A percentile compares a stretch with the other conserved stretches of the same genome.
These are phyloP conservation scores for Carallia brachiata DNA, from an alignment of 345 rosid species.

Conservation along the genomic window DNA sequence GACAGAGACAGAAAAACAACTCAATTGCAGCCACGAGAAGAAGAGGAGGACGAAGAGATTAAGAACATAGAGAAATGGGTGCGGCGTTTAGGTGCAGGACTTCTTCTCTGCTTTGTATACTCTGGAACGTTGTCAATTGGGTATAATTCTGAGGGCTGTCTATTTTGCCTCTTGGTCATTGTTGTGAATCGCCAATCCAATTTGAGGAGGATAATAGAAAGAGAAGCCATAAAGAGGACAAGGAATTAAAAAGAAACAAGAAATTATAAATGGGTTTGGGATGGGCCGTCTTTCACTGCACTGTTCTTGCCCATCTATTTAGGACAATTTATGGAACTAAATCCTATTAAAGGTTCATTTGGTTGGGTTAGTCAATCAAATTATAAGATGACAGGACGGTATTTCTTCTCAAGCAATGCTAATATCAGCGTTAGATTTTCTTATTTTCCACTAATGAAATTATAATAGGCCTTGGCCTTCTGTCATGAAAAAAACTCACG, in stretches of 20 bases:
- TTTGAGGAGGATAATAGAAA: not conserved
- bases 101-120: conserved; percentile 24
- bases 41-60: not conserved
- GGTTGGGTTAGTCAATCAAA: too few species aligned
- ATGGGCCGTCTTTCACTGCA: not conserved
- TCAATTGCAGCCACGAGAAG: not conserved
- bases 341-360: not conserved
- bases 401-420: too few species aligned
- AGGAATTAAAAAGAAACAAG: not conserved
- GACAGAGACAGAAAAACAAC: not conserved
- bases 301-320: not conserved
- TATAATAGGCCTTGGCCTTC: too few species aligned
- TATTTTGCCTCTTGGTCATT: conserved; percentile 15
- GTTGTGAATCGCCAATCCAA: not conserved
- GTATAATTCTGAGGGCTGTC: not conserved
- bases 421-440: too few species aligned
- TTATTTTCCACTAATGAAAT: too few species aligned
- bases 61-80: conserved; percentile 31
- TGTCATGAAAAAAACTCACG: too few species aligned
- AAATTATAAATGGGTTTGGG: not conserved
- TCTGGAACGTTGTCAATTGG: conserved; percentile 23
- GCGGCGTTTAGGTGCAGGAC: conserved; percentile 33
- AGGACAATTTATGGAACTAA: not conserved
- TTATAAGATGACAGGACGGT: too few species aligned
- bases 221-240: too few species aligned